A percentile compares a stretch with the other conserved stretches of the same genome.
Evolutionary conservation across 78 protist genomes (phyloP).

Genomic region (Monosiga brevicollis): DNA sequence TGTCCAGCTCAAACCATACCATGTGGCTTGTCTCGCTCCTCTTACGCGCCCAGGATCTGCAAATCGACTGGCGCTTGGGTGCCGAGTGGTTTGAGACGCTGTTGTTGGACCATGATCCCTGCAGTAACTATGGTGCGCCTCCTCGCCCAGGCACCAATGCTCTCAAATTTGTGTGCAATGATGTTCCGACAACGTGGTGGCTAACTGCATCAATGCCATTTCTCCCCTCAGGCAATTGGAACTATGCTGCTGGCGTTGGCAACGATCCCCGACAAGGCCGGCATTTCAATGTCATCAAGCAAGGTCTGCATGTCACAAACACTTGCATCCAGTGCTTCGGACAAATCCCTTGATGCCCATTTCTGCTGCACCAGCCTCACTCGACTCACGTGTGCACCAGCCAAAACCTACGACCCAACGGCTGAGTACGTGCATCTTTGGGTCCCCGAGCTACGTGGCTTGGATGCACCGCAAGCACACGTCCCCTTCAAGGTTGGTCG

Average conservation of each 20-base stretch:
- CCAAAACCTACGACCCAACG: constrained; percentile 18
- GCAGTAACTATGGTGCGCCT: constrained; percentile 32
- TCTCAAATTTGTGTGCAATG: too few species aligned
- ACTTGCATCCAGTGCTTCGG: too few species aligned
- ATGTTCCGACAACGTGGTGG: too few species aligned
- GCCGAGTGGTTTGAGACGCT: constrained; percentile 35
- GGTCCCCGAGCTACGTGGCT: constrained; percentile 11
- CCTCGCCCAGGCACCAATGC: not conserved
- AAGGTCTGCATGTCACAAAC: not conserved
- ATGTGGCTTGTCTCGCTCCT: too few species aligned
- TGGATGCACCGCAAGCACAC: not conserved
- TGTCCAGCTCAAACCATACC: too few species aligned
- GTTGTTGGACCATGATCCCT: constrained; percentile 40
- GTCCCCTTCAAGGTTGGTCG: not conserved
- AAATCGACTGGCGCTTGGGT: constrained; percentile 45
- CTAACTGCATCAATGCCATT: not conserved
- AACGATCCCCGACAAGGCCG: constrained; percentile 17
- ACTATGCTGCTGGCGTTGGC: constrained; percentile 24
- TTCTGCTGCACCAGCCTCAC: not conserved
- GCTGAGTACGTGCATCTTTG: constrained; percentile 26
- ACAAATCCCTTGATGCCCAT: too few species aligned
- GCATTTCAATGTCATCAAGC: constrained; percentile 34
- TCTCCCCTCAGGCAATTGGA: constrained; percentile 15
- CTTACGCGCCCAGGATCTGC: constrained; percentile 19
- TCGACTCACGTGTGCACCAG: not conserved